A percentile compares a stretch with the other conserved stretches of the same genome.
Evolutionary conservation across 768 basidiomycete genomes (phyloP).

Genomic region (Mrakia frigida): DNA sequence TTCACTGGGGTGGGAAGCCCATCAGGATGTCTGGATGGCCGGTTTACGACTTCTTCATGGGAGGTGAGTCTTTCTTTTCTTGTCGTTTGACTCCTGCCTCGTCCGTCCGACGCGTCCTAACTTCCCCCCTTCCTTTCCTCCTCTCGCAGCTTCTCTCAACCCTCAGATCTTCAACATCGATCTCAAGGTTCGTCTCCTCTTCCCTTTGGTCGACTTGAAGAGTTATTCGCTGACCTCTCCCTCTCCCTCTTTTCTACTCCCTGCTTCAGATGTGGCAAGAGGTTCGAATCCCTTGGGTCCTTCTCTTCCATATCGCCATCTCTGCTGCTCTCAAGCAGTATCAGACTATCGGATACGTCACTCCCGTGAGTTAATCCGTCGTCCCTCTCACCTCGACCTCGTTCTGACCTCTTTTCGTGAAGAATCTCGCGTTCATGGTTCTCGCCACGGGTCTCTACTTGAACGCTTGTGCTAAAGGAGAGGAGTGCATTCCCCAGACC

Average conservation of each 20-base stretch:
- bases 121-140: not conserved
- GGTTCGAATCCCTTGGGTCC: constrained; percentile 89
- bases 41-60: constrained; percentile 55
- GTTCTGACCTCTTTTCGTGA: not conserved
- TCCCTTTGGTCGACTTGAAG: constrained; percentile 65
- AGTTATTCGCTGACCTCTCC: not conserved
- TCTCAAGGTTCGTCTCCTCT: constrained; percentile 55
- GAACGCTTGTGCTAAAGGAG: constrained; percentile 61
- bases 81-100: too few species aligned
- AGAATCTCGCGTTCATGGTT: constrained; percentile 97
- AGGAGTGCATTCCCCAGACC: constrained; percentile 91
- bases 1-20: constrained; percentile 58
- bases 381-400: not conserved
- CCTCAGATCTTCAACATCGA: constrained; percentile 87
- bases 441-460: constrained; percentile 93
- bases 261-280: constrained; percentile 33
- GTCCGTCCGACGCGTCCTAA: not conserved
- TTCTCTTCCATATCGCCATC: constrained; percentile 86
- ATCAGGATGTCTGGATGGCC: constrained; percentile 93
- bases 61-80: constrained; percentile 25
- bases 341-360: constrained; percentile 82
- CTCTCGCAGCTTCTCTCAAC: constrained; percentile 77
- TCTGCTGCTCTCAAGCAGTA: constrained; percentile 95
- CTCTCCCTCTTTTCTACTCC: too few species aligned
- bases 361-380: constrained; percentile 59